Evolutionary conservation across 495 filamentous ascomycete species (phyloP).

Genomic region (Xylaria longipes): DNA sequence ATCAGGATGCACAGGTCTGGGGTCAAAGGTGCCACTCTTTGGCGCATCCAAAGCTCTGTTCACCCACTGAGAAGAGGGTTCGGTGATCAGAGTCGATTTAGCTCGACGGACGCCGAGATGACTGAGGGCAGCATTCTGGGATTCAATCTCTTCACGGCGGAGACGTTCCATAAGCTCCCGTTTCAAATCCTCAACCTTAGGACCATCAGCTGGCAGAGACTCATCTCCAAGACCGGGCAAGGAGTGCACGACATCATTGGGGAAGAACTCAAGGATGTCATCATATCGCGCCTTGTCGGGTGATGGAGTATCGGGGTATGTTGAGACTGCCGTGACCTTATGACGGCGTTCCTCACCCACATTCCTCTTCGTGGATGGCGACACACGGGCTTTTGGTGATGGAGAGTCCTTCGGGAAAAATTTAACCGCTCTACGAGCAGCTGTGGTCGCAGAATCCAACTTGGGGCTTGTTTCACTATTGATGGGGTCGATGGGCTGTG

Average conservation of each 20-base stretch:
- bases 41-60: slow-evolving; percentile 29
- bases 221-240: slow-evolving; percentile 34
- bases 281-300: slow-evolving; percentile 17
- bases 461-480: background rate
- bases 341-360: background rate
- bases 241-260: slow-evolving; percentile 32
- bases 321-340: background rate
- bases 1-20: slow-evolving; percentile 41
- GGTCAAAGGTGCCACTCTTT: slow-evolving; percentile 43
- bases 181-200: slow-evolving; percentile 33
- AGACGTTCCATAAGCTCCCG: slow-evolving; percentile 33
- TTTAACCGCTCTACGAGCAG: slow-evolving; percentile 19
- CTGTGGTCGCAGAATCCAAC: background rate
- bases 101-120: slow-evolving; percentile 35
- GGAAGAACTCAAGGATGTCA: slow-evolving; percentile 35
- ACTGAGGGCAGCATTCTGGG: slow-evolving; percentile 26
- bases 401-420: slow-evolving; percentile 12
- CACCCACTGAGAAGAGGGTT: slow-evolving; percentile 43
- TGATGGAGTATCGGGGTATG: background rate
- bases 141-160: slow-evolving; percentile 29
- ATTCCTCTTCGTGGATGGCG: slow-evolving; percentile 3
- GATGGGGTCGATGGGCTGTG: background rate
- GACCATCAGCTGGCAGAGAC: slow-evolving; percentile 21
- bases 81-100: slow-evolving; percentile 35
- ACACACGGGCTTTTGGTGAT: background rate